phyloP scores from a whole-genome alignment of 2,329 filamentous ascomycete species.

The Ceratocystis cubensis region DNA sequence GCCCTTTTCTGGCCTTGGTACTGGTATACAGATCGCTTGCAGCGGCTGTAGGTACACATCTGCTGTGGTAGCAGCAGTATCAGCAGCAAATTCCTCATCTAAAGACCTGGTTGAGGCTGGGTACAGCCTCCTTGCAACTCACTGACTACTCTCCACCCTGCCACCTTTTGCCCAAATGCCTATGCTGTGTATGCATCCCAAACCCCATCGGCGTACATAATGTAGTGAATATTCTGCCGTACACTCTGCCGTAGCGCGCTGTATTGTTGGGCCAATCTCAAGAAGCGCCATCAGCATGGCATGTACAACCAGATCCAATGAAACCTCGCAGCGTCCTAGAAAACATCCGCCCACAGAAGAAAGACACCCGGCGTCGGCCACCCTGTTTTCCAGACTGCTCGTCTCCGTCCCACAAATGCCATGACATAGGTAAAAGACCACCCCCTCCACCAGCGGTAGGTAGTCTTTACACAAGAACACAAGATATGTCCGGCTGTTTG shows the following conservation, averaged over 20 bases:
- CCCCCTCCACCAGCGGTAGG: no score
- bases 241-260: no score
- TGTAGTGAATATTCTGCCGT: neutral
- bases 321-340: no score
- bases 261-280: neutral
- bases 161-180: no score
- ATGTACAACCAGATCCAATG: no score
- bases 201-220: neutral
- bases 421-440: no score
- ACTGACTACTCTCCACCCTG: neutral
- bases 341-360: no score
- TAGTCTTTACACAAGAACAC: no score
- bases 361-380: no score
- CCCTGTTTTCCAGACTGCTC: no score
- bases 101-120: neutral
- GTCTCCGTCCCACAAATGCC: no score
- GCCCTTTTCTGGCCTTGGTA: no score
- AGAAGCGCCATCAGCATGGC: neutral
- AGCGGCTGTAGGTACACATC: slow-evolving; percentile 3
- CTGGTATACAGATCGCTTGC: neutral
- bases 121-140: neutral
- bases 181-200: neutral
- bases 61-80: neutral
- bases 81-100: neutral
- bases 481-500: neutral